phyloP scores from a whole-genome alignment of 352 stramenopile species.

The Phytophthora ramorum region DNA sequence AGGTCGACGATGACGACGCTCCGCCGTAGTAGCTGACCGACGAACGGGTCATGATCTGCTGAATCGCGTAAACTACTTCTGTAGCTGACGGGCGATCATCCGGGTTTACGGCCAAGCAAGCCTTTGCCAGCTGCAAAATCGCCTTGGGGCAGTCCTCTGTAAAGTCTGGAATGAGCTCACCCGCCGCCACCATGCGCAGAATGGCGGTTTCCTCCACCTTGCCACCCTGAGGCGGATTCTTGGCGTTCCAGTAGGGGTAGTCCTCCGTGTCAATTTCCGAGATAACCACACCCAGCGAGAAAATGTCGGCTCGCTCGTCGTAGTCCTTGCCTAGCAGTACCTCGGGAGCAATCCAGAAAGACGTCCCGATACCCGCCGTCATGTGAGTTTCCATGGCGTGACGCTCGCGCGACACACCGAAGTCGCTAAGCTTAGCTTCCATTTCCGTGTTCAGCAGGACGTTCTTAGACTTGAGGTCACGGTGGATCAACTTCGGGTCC shows the following conservation, averaged over 20 bases:
- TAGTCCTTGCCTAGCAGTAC: slow-evolving; percentile 66
- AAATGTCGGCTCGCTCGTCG: slow-evolving; percentile 65
- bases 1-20: slow-evolving; percentile 28
- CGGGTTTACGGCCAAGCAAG: slow-evolving; percentile 64
- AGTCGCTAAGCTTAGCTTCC: slow-evolving; percentile 82
- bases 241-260: slow-evolving; percentile 69
- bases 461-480: slow-evolving; percentile 81
- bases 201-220: slow-evolving; percentile 65
- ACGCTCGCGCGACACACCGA: slow-evolving; percentile 70
- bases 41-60: slow-evolving; percentile 44
- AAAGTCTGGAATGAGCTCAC: slow-evolving; percentile 63
- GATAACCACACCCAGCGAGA: slow-evolving; percentile 59
- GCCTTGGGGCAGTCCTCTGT: slow-evolving; percentile 50
- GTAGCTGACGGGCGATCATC: slow-evolving; percentile 62
- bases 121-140: slow-evolving; percentile 56
- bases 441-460: slow-evolving; percentile 70
- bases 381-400: slow-evolving; percentile 71
- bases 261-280: slow-evolving; percentile 66
- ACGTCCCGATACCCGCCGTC: slow-evolving; percentile 71
- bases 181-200: slow-evolving; percentile 68
- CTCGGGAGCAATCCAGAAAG: slow-evolving; percentile 78
- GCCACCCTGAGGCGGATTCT: slow-evolving; percentile 51
- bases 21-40: slow-evolving; percentile 23
- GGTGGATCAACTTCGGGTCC: slow-evolving; percentile 72
- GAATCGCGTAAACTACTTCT: slow-evolving; percentile 65